Evolutionary conservation across 169 alveolate genomes (phyloP), one percentile per base, ranked within the genome.

Genomic region (Plasmodium cynomolgi): DNA sequence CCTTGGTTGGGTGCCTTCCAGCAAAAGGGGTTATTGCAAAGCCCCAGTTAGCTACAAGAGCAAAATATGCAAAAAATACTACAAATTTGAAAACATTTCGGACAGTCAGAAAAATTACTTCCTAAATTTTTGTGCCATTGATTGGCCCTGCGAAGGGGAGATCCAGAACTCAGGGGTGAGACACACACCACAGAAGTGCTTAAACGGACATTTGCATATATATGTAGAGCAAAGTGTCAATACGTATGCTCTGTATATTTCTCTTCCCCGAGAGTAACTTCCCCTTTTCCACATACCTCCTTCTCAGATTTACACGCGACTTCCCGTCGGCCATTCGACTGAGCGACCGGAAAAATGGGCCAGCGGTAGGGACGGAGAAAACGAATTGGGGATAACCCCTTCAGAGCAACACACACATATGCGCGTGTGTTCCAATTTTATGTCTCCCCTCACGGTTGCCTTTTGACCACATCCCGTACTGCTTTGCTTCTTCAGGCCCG

Each of bases 111-210:
- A 58, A 86, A 86, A 86, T 23, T 86, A 86, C 68, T 86, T 75
- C 20, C 39, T 86, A 79, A 86, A 86, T 17, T 62, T 77, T 75
- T 86, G 93, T 77, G 31, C 80, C 31, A 86, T 86, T 34, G 93
- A 86, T 56, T 86, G 93, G 93, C 93, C 93, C 8, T 86, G 93
- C 72, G 85, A 75, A 31, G 84, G 86, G 37, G 93, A 86, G 71
- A 86, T 86, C 44, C 93, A 77, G 41, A 86, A 86, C 44, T 86
- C 93, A 29, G 11, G 11, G 84, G 93, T 86, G 37, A 29, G 39
- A 15, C 41, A 23, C 50, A 85, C n/a, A 44, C 62, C 13, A 68
- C 31, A 9, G 39, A 9, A 29, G 15, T 68, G 31, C 37, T 15
- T 74, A 84, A 34, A 84, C 81, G 33, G 26, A 26, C 20, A 33